Evolutionary conservation across 352 stramenopile species (phyloP).

Genomic region (Phytophthora macrochlamydospora): DNA sequence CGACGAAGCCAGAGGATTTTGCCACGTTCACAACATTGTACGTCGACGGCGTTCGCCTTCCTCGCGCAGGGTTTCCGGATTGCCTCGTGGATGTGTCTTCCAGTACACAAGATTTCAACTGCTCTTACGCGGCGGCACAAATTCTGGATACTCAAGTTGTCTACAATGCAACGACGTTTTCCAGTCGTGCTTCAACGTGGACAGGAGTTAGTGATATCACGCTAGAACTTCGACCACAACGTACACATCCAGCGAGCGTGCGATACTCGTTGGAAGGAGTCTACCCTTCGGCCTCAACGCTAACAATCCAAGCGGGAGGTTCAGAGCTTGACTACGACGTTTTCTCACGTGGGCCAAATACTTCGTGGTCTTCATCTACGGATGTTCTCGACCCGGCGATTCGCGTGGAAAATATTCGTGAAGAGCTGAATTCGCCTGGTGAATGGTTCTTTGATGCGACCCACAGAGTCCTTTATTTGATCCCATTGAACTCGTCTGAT

Average conservation of each 20-base stretch:
- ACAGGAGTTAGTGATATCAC: constrained; percentile 25
- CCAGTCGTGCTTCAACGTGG: constrained; percentile 45
- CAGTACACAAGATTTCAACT: constrained; percentile 36
- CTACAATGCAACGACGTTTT: constrained; percentile 52
- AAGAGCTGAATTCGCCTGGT: constrained; percentile 64
- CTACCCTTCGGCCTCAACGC: constrained; percentile 16
- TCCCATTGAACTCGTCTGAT: constrained; percentile 43
- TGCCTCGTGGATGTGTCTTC: constrained; percentile 36
- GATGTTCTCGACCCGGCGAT: constrained; percentile 28
- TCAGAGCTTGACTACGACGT: constrained; percentile 48
- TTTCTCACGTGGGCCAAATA: constrained; percentile 41
- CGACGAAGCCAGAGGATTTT: constrained; percentile 34
- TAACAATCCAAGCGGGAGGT: constrained; percentile 55
- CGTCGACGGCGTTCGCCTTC: constrained; percentile 47
- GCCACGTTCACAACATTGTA: constrained; percentile 56
- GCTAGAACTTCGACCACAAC: constrained; percentile 42
- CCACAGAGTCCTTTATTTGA: constrained; percentile 58
- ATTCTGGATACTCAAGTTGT: constrained; percentile 23
- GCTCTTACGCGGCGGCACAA: constrained; percentile 35
- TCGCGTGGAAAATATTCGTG: constrained; percentile 67
- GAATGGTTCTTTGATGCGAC: constrained; percentile 73
- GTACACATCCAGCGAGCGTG: constrained; percentile 37
- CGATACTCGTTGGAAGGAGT: constrained; percentile 43
- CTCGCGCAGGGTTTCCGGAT: constrained; percentile 64
- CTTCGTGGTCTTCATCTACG: constrained; percentile 2